Evolutionary conservation across 495 filamentous ascomycete genomes (phyloP).

Genomic region (Opeltia flavorubescens): DNA sequence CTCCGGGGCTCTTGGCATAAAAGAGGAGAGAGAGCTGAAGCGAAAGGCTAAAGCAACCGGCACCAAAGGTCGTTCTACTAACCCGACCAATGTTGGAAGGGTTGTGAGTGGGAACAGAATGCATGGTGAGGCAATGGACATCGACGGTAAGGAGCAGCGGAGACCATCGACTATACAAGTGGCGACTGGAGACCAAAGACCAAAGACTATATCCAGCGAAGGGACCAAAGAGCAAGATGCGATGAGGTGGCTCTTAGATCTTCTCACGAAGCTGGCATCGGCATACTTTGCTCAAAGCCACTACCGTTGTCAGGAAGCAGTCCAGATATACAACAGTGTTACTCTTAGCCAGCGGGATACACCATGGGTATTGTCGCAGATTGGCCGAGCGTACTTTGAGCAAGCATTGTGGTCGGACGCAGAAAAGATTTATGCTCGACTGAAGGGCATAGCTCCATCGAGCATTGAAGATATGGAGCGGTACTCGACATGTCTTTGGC

Average conservation of each 20-base stretch:
- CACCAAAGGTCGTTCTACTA: conserved; percentile 36
- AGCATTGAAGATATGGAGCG: conserved; percentile 89
- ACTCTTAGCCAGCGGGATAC: conserved; percentile 71
- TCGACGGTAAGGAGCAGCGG: conserved; percentile 44
- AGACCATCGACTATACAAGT: conserved; percentile 17
- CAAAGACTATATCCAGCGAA: conserved; percentile 24
- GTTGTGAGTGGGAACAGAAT: conserved; percentile 81
- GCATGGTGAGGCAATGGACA: conserved; percentile 49
- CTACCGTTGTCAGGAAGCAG: conserved; percentile 63
- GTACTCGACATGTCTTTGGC: conserved; percentile 95
- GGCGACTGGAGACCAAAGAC: background rate
- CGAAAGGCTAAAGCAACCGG: conserved; percentile 53
- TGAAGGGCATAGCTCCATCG: conserved; percentile 62
- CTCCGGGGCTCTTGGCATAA: conserved; percentile 30
- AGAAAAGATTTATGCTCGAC: conserved; percentile 65
- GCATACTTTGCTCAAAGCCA: conserved; percentile 64
- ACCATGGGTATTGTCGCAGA: conserved; percentile 84
- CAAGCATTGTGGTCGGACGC: conserved; percentile 71
- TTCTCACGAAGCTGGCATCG: conserved; percentile 67
- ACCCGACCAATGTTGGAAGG: conserved; percentile 55
- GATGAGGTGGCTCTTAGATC: conserved; percentile 61
- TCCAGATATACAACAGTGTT: conserved; percentile 55
- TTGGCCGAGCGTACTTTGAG: conserved; percentile 83
- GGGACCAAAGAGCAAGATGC: conserved; percentile 58
- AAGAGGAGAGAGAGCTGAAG: conserved; percentile 58